Conservation (phyloP, 495 filamentous ascomycete species). For the Trichoderma reesei region DNA sequence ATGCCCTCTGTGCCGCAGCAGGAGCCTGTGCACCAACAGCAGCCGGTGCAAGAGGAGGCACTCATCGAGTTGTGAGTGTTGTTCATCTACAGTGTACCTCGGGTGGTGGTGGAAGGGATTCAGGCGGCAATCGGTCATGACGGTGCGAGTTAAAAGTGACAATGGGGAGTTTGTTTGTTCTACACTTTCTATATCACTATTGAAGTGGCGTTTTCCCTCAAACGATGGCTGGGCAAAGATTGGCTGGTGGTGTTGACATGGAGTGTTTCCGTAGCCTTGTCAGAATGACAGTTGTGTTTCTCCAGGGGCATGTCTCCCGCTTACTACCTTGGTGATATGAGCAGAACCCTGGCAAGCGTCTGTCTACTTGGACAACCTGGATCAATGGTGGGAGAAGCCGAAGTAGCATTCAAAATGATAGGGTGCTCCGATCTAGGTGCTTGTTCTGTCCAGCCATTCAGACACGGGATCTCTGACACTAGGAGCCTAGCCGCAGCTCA, state of each 20-base stretch:
- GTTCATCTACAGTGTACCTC: slow-evolving; percentile 27
- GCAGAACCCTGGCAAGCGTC: no score
- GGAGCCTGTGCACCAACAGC: slow-evolving; percentile 41
- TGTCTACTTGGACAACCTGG: no score
- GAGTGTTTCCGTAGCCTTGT: slow-evolving; percentile 1
- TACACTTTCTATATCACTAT: slow-evolving; percentile 25
- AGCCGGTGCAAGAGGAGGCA: slow-evolving; percentile 68
- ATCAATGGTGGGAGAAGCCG: no score
- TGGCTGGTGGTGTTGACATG: not conserved
- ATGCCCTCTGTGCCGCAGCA: slow-evolving; percentile 56
- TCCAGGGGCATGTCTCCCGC: not conserved
- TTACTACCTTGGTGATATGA: not conserved
- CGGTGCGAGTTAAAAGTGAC: not conserved
- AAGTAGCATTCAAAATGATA: no score
- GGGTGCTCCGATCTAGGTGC: no score
- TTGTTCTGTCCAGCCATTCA: not conserved
- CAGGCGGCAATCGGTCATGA: not conserved
- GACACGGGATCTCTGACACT: not conserved
- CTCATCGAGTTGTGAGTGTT: slow-evolving; percentile 67
- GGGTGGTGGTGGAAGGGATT: not conserved
- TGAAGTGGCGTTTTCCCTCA: slow-evolving; percentile 21
- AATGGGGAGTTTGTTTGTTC: slow-evolving; percentile 16
- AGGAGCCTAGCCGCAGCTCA: not conserved
- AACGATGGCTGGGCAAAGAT: slow-evolving; percentile 11
- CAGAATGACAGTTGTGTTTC: not conserved